Evolutionary conservation across 768 basidiomycete species (phyloP).

Genomic region (Termitomyces sp.): DNA sequence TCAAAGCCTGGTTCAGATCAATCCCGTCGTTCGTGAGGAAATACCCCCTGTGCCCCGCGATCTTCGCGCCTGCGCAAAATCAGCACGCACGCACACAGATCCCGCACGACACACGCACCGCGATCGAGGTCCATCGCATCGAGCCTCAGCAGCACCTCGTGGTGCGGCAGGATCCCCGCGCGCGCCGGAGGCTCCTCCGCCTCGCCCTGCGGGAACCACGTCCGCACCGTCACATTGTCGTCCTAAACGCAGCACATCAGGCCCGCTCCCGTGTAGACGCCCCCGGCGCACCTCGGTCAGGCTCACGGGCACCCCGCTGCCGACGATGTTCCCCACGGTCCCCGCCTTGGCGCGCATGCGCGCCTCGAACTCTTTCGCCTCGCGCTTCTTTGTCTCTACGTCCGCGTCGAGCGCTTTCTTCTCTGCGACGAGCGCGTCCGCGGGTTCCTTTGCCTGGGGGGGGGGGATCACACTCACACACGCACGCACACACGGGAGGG

Average conservation of each 20-base stretch:
- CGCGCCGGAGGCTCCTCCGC: constrained; percentile 66
- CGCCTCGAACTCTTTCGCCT: constrained; percentile 69
- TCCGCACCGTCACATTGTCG: constrained; percentile 77
- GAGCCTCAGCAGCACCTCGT: constrained; percentile 89
- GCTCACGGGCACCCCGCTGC: constrained; percentile 80
- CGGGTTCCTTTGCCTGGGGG: constrained; percentile 91
- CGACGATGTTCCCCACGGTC: constrained; percentile 90
- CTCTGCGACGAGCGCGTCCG: constrained; percentile 77
- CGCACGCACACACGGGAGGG: no score
- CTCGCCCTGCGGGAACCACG: constrained; percentile 82
- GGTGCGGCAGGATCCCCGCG: constrained; percentile 87
- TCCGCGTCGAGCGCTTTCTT: constrained; percentile 85
- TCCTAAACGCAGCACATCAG: constrained; percentile 62
- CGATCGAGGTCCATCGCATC: constrained; percentile 98
- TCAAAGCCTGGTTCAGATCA: constrained; percentile 94
- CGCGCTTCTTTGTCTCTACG: constrained; percentile 70
- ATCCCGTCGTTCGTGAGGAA: constrained; percentile 95
- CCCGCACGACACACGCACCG: constrained; percentile 46
- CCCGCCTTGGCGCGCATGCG: constrained; percentile 78
- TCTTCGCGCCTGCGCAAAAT: constrained; percentile 64
- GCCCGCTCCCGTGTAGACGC: no score
- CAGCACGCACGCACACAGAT: no score
- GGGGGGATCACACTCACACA: no score
- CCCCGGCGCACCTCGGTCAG: constrained; percentile 84
- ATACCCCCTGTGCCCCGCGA: constrained; percentile 94